phyloP scores from a whole-genome alignment of 1,139 yeast species.

The Scheffersomyces cryptocercus region DNA sequence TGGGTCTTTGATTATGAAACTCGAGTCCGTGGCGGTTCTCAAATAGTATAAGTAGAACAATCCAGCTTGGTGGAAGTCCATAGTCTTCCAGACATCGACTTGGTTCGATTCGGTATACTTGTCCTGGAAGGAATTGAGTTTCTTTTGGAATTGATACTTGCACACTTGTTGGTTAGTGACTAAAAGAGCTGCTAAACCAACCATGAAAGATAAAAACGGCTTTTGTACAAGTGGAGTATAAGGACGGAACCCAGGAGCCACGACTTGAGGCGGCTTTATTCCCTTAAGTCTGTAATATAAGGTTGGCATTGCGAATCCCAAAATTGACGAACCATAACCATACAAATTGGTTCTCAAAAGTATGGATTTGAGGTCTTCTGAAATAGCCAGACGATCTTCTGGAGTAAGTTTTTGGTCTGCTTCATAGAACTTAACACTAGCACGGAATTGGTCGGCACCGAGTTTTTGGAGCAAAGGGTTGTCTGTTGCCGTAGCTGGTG shows the following conservation, averaged over 20 bases:
- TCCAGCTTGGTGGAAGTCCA: slow-evolving; percentile 40
- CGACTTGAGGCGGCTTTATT: slow-evolving; percentile 1
- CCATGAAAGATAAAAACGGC: slow-evolving; percentile 35
- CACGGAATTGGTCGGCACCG: slow-evolving; percentile 38
- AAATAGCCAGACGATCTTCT: slow-evolving; percentile 32
- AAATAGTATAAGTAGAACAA: slow-evolving; percentile 38
- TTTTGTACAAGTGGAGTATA: slow-evolving; percentile 22
- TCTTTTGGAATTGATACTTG: slow-evolving; percentile 24
- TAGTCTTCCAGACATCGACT: slow-evolving; percentile 36
- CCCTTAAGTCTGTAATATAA: not conserved
- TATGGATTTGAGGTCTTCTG: slow-evolving; percentile 30
- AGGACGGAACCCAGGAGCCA: slow-evolving; percentile 8
- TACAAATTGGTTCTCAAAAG: slow-evolving; percentile 15
- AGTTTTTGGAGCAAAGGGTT: slow-evolving; percentile 32
- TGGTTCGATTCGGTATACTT: slow-evolving; percentile 16
- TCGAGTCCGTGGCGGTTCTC: slow-evolving; percentile 35
- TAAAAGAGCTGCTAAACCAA: slow-evolving; percentile 30
- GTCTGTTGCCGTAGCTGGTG: slow-evolving; percentile 5
- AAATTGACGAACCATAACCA: slow-evolving; percentile 20
- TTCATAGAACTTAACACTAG: slow-evolving; percentile 42
- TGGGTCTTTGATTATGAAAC: slow-evolving; percentile 40
- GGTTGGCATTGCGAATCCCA: slow-evolving; percentile 28
- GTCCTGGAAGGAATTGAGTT: slow-evolving; percentile 15
- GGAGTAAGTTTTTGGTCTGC: slow-evolving; percentile 38
- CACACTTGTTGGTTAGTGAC: slow-evolving; percentile 26